These are phyloP conservation scores for Pezizomycotina sp. DNA, from an alignment of 2,329 filamentous ascomycete genomes.

Conservation along the genomic window DNA sequence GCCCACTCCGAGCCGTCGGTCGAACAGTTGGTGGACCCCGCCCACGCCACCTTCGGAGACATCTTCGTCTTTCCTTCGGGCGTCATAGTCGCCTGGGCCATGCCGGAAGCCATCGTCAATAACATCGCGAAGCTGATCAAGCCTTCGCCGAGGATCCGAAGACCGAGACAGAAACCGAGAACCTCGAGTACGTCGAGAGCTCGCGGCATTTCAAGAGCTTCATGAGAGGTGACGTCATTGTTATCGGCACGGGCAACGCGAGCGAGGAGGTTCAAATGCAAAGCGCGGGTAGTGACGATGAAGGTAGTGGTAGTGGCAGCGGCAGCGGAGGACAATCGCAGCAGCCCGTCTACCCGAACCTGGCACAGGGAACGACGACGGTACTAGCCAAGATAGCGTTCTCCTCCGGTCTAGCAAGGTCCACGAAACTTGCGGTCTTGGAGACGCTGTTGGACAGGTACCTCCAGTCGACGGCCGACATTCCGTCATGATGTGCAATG, in stretches of 20 bases:
- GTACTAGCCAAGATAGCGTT: constrained; percentile 91
- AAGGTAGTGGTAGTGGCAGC: constrained; percentile 1
- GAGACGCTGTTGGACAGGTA: constrained; percentile 70
- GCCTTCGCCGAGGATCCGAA: constrained; percentile 63
- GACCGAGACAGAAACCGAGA: constrained; percentile 59
- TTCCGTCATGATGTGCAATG: constrained; percentile 62
- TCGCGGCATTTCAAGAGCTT: constrained; percentile 52
- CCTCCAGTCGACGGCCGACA: constrained; percentile 69
- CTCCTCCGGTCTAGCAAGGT: constrained; percentile 79
- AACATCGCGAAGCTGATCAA: constrained; percentile 56
- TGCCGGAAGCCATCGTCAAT: constrained; percentile 57
- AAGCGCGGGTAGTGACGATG: background rate
- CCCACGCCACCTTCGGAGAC: constrained; percentile 53
- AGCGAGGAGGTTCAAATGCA: constrained; percentile 13
- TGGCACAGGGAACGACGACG: too few species aligned
- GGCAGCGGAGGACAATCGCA: constrained; percentile 20
- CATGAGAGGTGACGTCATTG: constrained; percentile 75
- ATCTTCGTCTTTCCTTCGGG: constrained; percentile 93
- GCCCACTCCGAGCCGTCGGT: constrained; percentile 27
- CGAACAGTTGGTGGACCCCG: constrained; percentile 44
- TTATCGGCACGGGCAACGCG: constrained; percentile 57
- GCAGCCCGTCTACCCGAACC: constrained; percentile 28
- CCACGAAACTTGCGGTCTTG: constrained; percentile 82
- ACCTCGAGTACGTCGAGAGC: constrained; percentile 75
- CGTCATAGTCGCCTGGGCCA: constrained; percentile 80